Evolutionary conservation across 2,329 filamentous ascomycete genomes (phyloP).

Genomic region (Alternaria gaisen): DNA sequence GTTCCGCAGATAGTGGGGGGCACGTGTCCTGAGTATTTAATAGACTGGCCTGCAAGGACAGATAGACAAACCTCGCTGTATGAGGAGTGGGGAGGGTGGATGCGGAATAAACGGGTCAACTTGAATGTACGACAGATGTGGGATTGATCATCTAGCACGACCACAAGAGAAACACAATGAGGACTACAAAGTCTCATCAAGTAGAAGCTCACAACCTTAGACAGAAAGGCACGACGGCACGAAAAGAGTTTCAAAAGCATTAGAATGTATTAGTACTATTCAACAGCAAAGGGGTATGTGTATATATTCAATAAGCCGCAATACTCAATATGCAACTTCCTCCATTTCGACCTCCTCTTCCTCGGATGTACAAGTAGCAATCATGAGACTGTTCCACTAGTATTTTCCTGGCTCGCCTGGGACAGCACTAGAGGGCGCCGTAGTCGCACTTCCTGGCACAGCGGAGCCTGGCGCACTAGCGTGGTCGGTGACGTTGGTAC

Average conservation of each 20-base stretch:
- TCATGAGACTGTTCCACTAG: conserved; percentile 13
- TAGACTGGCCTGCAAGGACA: conserved; percentile 72
- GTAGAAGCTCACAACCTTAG: no score
- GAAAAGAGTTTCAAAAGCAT: not conserved
- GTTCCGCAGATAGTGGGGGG: conserved; percentile 84
- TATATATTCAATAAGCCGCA: not conserved
- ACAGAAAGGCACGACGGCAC: not conserved
- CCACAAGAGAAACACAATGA: not conserved
- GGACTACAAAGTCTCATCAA: no score
- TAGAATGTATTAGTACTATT: conserved; percentile 8
- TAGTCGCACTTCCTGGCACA: conserved; percentile 10
- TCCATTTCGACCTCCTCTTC: not conserved
- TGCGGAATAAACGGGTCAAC: conserved; percentile 87
- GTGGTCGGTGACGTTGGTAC: conserved; percentile 22
- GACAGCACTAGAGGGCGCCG: conserved; percentile 31
- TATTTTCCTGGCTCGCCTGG: conserved; percentile 45
- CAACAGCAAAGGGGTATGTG: conserved; percentile 4
- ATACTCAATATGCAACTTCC: not conserved
- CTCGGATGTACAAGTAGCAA: not conserved
- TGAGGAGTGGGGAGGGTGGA: conserved; percentile 83
- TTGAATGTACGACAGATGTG: conserved; percentile 92
- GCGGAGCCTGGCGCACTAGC: conserved; percentile 24
- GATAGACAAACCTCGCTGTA: conserved; percentile 55
- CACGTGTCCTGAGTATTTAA: conserved; percentile 80
- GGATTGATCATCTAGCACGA: conserved; percentile 45